Evolutionary conservation across 192 early-diverging fungal species (phyloP).

Genomic region (Backusella mclennaniae): DNA sequence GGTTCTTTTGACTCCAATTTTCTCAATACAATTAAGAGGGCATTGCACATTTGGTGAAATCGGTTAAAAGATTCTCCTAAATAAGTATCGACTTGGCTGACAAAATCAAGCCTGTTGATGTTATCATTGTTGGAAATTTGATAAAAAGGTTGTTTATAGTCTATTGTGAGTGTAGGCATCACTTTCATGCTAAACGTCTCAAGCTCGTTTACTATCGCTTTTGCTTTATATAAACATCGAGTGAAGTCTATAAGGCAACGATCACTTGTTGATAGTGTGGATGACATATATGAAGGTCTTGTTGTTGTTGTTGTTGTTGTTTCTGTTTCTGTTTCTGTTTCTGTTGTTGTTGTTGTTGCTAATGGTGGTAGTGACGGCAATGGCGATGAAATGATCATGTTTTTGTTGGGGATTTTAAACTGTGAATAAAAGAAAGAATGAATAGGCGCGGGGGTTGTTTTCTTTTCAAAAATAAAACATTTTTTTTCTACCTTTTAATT

Average conservation of each 20-base stretch:
- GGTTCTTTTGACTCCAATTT: constrained; percentile 19
- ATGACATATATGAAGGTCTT: background rate
- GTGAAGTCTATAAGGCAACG: constrained; percentile 24
- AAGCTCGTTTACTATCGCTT: constrained; percentile 17
- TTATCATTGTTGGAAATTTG: background rate
- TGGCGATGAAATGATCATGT: background rate
- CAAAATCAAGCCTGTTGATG: background rate
- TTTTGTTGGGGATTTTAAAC: background rate
- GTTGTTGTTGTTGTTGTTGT: background rate
- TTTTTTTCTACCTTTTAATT: background rate
- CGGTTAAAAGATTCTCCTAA: constrained; percentile 10
- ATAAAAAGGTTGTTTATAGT: background rate
- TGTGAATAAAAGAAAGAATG: background rate
- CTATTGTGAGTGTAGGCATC: background rate
- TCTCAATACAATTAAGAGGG: constrained; percentile 13
- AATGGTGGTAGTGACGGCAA: background rate
- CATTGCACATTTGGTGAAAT: constrained; percentile 19
- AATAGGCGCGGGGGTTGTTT: background rate
- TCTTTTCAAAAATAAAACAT: background rate
- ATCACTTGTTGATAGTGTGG: constrained; percentile 4
- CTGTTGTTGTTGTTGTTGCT: background rate
- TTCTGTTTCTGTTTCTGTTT: background rate
- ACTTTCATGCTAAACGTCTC: constrained; percentile 14
- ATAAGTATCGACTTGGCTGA: constrained; percentile 6
- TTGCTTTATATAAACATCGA: constrained; percentile 25